Conservation (phyloP, 208 protist species). For the Endotrypanum monterogeii region DNA sequence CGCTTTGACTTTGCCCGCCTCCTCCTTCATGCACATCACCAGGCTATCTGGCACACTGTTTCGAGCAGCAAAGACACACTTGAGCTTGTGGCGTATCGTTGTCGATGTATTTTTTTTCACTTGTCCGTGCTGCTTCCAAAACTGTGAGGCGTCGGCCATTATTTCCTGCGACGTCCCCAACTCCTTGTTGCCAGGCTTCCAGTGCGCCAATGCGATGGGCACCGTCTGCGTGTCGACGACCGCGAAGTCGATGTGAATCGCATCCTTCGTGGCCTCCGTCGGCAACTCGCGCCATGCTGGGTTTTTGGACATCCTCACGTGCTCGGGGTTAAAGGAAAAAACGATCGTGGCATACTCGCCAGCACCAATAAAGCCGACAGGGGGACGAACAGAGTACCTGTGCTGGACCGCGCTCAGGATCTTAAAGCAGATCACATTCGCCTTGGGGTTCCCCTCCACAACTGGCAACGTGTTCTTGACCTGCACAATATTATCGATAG, state of each 20-base stretch:
- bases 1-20: conserved; percentile 13
- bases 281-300: conserved; percentile 40
- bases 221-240: conserved; percentile 38
- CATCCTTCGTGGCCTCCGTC: conserved; percentile 59
- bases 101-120: conserved; percentile 29
- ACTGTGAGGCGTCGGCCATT: conserved; percentile 41
- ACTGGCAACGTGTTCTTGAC: conserved; percentile 57
- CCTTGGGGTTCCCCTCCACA: conserved; percentile 31
- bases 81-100: conserved; percentile 35
- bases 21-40: conserved; percentile 49
- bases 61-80: conserved; percentile 51
- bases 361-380: conserved; percentile 71
- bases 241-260: conserved; percentile 80
- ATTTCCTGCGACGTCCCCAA: conserved; percentile 20
- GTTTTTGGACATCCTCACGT: conserved; percentile 41
- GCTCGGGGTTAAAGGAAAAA: conserved; percentile 69
- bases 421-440: conserved; percentile 80
- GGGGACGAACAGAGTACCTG: conserved; percentile 67
- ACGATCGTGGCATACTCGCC: conserved; percentile 46
- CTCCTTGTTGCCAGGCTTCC: conserved; percentile 20
- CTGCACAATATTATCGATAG: conserved; percentile 82
- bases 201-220: conserved; percentile 3
- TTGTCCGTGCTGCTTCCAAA: conserved; percentile 64
- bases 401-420: conserved; percentile 65
- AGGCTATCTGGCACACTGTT: conserved; percentile 50